Evolutionary conservation across 495 filamentous ascomycete genomes (phyloP).

Genomic region (Aspergillus ostianus): DNA sequence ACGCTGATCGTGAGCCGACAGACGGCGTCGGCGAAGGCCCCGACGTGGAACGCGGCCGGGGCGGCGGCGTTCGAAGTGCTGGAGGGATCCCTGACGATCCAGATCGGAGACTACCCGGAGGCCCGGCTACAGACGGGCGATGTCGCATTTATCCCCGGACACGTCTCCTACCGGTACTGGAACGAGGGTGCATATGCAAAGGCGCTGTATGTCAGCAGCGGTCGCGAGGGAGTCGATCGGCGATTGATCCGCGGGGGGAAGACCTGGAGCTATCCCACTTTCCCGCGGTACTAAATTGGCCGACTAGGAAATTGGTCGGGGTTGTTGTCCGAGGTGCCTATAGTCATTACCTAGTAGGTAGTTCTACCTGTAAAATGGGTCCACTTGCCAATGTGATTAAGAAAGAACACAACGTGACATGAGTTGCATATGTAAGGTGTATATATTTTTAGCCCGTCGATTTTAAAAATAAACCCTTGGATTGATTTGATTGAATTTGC

Average conservation of each 20-base stretch:
- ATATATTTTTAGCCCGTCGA: not conserved
- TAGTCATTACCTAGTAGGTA: too few species aligned
- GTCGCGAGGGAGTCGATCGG: conserved; percentile 33
- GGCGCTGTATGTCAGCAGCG: conserved; percentile 37
- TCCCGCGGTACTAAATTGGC: conserved; percentile 17
- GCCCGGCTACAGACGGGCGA: conserved; percentile 33
- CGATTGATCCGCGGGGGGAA: conserved; percentile 23
- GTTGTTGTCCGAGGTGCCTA: too few species aligned
- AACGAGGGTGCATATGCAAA: conserved; percentile 36
- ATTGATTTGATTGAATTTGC: not conserved
- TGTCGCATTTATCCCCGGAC: conserved; percentile 37
- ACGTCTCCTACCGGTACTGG: conserved; percentile 31
- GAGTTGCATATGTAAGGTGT: too few species aligned
- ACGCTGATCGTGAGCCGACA: conserved; percentile 32
- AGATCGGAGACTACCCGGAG: conserved; percentile 32
- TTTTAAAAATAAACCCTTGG: not conserved
- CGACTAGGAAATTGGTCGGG: not conserved
- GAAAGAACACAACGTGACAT: too few species aligned
- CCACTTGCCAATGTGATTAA: too few species aligned
- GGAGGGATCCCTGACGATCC: conserved; percentile 36
- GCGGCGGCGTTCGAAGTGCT: conserved; percentile 40
- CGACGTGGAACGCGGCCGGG: conserved; percentile 20
- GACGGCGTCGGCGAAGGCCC: conserved; percentile 14
- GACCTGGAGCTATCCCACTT: conserved; percentile 24
- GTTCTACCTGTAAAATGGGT: too few species aligned